phyloP scores from a whole-genome alignment of 176 grass and related monocot genomes.

The Zoysia pacifica region DNA sequence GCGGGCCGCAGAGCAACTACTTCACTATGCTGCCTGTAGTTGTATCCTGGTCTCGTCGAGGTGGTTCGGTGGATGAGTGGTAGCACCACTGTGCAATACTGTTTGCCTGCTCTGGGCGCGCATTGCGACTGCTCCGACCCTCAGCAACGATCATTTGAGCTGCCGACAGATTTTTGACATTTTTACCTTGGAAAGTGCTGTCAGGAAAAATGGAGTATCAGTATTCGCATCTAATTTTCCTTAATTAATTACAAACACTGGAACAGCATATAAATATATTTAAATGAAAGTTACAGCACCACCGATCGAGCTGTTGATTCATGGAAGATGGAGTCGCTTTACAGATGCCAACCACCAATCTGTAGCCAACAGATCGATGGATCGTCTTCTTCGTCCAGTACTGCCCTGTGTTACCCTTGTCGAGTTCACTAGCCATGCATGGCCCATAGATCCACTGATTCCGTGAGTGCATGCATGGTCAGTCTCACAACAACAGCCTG shows the following conservation, averaged over 20 bases:
- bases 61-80: neutral
- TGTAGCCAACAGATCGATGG: neutral
- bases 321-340: neutral
- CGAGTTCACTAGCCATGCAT: neutral
- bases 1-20: neutral
- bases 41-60: neutral
- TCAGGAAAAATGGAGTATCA: no score
- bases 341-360: conserved; percentile 22
- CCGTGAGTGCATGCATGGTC: conserved; percentile 35
- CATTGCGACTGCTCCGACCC: neutral
- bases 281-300: neutral
- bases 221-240: no score
- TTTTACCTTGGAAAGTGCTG: neutral
- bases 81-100: conserved; percentile 31
- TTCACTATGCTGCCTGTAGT: neutral
- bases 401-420: conserved; percentile 14
- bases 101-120: conserved; percentile 5
- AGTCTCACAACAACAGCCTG: conserved; percentile 34
- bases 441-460: neutral
- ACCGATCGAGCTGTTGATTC: neutral
- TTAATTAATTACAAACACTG: no score
- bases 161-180: conserved; percentile 35
- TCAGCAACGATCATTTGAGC: conserved; percentile 16
- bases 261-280: no score
- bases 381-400: neutral